Evolutionary conservation across 2,329 filamentous ascomycete genomes (phyloP).

Genomic region (Botrytis squamosa): DNA sequence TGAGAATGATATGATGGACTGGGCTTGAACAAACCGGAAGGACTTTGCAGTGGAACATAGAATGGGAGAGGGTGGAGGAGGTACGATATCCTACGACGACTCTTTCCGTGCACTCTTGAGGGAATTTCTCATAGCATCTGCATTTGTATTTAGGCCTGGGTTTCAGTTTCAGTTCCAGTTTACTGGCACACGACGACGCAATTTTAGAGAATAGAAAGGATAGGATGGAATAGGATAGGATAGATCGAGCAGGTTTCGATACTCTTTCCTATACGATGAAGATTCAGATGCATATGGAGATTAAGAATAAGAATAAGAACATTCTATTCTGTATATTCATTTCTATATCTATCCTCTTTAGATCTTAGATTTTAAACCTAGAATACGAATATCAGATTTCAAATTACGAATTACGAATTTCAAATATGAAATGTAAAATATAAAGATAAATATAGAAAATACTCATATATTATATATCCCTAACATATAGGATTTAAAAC

Average conservation of each 20-base stretch:
- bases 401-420: too few relatives aligned
- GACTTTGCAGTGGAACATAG: background rate
- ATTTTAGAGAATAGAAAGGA: background rate
- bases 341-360: background rate
- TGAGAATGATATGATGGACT: background rate
- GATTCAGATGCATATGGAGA: too few relatives aligned
- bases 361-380: background rate
- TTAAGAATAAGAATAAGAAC: too few relatives aligned
- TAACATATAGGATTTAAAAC: too few relatives aligned
- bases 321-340: background rate
- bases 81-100: background rate
- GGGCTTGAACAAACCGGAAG: background rate
- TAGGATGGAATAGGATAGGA: too few relatives aligned
- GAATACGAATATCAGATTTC: background rate
- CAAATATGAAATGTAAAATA: too few relatives aligned
- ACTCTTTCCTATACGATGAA: background rate
- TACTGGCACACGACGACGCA: background rate
- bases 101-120: background rate
- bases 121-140: background rate
- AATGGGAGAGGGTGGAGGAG: background rate
- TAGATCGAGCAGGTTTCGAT: background rate
- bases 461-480: too few relatives aligned
- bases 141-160: background rate
- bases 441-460: too few relatives aligned
- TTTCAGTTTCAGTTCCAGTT: background rate